Percentiles rank a stretch among this genome's conserved stretches.
Evolutionary conservation across 2,329 filamentous ascomycete species (phyloP).

Genomic region (Xylariaceae sp.): DNA sequence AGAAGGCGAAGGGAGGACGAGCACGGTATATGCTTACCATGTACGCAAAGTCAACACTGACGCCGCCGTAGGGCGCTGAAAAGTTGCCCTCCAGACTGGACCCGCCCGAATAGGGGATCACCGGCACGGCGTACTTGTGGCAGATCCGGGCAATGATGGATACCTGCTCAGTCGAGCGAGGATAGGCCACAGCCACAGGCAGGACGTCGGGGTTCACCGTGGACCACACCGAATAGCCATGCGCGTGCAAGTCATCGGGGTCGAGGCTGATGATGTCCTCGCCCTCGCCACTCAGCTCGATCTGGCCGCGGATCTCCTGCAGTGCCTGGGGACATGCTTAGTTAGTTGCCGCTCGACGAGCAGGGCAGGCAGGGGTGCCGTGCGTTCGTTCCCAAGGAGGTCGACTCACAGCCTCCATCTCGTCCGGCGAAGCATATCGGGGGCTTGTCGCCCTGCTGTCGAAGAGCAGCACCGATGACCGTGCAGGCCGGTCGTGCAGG

Average conservation of each 20-base stretch:
- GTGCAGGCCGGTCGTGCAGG: constrained; percentile 15
- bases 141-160: constrained; percentile 59
- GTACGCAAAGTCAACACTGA: constrained; percentile 80
- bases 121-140: constrained; percentile 70
- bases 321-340: constrained; percentile 36
- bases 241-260: constrained; percentile 51
- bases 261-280: constrained; percentile 56
- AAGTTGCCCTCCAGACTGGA: constrained; percentile 87
- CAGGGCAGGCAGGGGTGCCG: no score
- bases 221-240: constrained; percentile 64
- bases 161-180: constrained; percentile 53
- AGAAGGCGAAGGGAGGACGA: not conserved
- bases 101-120: constrained; percentile 81
- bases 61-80: constrained; percentile 74
- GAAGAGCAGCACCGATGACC: constrained; percentile 19
- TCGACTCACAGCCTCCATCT: constrained; percentile 41
- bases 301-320: constrained; percentile 42
- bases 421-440: constrained; percentile 38
- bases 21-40: constrained; percentile 55
- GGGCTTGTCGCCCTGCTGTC: constrained; percentile 21
- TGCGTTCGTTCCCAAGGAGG: no score
- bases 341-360: no score
- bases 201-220: constrained; percentile 51
- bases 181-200: constrained; percentile 58
- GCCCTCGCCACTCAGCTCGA: constrained; percentile 24